Conservation (phyloP, 2,329 filamentous ascomycete species). For the Penicillium fuscoglaucum region DNA sequence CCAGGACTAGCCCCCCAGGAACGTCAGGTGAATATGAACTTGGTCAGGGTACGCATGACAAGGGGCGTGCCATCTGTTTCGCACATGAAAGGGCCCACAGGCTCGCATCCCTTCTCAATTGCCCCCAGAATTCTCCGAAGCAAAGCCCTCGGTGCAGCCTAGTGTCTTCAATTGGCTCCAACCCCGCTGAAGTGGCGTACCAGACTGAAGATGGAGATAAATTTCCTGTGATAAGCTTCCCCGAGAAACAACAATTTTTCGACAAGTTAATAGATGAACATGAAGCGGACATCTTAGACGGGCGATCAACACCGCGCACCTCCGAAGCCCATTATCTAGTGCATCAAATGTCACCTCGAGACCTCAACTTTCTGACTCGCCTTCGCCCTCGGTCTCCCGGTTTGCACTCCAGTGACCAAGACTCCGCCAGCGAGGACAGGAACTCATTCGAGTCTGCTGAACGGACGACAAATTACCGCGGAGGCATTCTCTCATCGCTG, state of each 20-base stretch:
- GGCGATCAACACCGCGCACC: conserved; percentile 29
- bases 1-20: conserved; percentile 25
- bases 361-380: conserved; percentile 35
- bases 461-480: conserved; percentile 66
- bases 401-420: conserved; percentile 34
- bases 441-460: conserved; percentile 61
- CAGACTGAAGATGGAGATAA: conserved; percentile 36
- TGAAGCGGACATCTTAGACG: conserved; percentile 30
- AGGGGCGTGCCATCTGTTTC: conserved; percentile 36
- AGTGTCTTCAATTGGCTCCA: conserved; percentile 33
- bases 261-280: conserved; percentile 35
- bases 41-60: conserved; percentile 29
- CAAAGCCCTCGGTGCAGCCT: conserved; percentile 21
- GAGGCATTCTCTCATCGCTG: conserved; percentile 70
- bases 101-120: conserved; percentile 37
- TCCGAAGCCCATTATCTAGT: conserved; percentile 37
- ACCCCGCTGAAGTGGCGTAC: conserved; percentile 29
- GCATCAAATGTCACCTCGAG: conserved; percentile 40
- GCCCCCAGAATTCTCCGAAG: conserved; percentile 33
- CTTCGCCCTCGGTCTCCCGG: conserved; percentile 34
- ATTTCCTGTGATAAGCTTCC: conserved; percentile 36
- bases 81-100: conserved; percentile 38
- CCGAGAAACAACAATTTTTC: conserved; percentile 36
- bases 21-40: conserved; percentile 28
- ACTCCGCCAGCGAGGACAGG: conserved; percentile 37